Conservation (phyloP, 2,329 filamentous ascomycete species). For the Stromatinia cepivora region DNA sequence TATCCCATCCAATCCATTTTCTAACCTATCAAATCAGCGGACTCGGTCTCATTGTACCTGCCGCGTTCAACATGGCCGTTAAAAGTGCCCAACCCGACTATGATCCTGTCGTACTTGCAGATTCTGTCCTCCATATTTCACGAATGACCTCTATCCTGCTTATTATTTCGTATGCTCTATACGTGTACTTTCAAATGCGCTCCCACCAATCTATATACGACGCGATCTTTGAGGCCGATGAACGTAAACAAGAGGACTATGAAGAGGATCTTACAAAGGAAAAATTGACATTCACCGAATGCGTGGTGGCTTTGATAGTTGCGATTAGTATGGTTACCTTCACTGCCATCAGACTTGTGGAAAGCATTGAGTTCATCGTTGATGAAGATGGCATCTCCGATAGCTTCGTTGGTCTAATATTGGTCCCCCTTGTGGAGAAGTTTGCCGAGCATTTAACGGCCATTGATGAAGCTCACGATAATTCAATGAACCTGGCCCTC, state of each 20-base stretch:
- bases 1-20: neutral
- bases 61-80: conserved; percentile 51
- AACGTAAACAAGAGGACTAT: conserved; percentile 64
- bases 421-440: conserved; percentile 82
- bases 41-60: conserved; percentile 48
- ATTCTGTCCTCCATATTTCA: conserved; percentile 64
- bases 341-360: conserved; percentile 71
- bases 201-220: conserved; percentile 78
- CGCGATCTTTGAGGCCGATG: conserved; percentile 69
- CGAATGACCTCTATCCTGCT: conserved; percentile 70
- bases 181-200: conserved; percentile 69
- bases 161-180: conserved; percentile 66
- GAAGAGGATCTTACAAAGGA: conserved; percentile 59
- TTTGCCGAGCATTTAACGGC: conserved; percentile 82
- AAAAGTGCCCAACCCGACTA: conserved; percentile 29
- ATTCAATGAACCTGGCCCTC: conserved; percentile 56
- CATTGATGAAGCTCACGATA: conserved; percentile 80
- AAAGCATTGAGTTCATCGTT: conserved; percentile 67
- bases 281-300: conserved; percentile 76
- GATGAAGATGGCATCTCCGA: conserved; percentile 52
- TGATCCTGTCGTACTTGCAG: conserved; percentile 46
- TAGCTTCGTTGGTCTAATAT: conserved; percentile 68
- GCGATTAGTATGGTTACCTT: conserved; percentile 69
- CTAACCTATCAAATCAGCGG: conserved; percentile 41
- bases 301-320: conserved; percentile 62